These are phyloP conservation scores for Orbilia oligospora DNA, from an alignment of 2,329 filamentous ascomycete species.

Conservation along the genomic window DNA sequence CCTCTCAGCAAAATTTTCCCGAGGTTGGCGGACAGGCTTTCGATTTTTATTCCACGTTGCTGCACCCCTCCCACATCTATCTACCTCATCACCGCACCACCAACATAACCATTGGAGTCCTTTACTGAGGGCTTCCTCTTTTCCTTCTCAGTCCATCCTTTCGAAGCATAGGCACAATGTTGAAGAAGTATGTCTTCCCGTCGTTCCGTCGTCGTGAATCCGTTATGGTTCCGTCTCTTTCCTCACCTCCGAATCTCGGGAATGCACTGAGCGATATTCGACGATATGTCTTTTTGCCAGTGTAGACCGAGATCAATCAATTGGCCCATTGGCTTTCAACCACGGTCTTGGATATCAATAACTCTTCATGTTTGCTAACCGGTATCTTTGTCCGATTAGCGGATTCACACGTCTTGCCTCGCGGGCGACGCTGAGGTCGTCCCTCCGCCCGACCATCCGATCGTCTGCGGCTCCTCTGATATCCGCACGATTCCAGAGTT, in stretches of 20 bases:
- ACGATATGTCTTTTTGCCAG: slow-evolving; percentile 16
- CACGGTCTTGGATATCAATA: neutral
- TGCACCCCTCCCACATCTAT: slow-evolving; percentile 62
- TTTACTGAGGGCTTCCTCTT: slow-evolving; percentile 65
- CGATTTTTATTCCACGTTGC: slow-evolving; percentile 41
- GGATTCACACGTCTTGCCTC: slow-evolving; percentile 74
- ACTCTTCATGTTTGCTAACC: slow-evolving; percentile 32
- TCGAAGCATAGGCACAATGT: slow-evolving; percentile 72
- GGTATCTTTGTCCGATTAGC: slow-evolving; percentile 67
- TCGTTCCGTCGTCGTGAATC: slow-evolving; percentile 12
- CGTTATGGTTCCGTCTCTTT: slow-evolving; percentile 9
- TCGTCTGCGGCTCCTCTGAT: slow-evolving; percentile 72
- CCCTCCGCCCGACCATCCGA: slow-evolving; percentile 73
- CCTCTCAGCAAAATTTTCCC: slow-evolving; percentile 68
- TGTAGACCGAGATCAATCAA: slow-evolving; percentile 17
- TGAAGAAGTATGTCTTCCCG: slow-evolving; percentile 72
- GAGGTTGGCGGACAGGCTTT: slow-evolving; percentile 52
- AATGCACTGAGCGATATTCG: slow-evolving; percentile 33
- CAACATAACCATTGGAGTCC: slow-evolving; percentile 63
- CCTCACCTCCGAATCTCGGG: slow-evolving; percentile 44
- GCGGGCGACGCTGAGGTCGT: slow-evolving; percentile 63
- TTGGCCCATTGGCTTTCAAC: slow-evolving; percentile 6
- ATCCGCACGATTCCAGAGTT: slow-evolving; percentile 75
- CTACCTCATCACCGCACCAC: slow-evolving; percentile 62
- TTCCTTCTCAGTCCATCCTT: slow-evolving; percentile 64